A percentile compares a stretch with the other conserved stretches of the same genome.
phyloP scores from a whole-genome alignment of 257 asterid species.

The Solanum phureja region DNA sequence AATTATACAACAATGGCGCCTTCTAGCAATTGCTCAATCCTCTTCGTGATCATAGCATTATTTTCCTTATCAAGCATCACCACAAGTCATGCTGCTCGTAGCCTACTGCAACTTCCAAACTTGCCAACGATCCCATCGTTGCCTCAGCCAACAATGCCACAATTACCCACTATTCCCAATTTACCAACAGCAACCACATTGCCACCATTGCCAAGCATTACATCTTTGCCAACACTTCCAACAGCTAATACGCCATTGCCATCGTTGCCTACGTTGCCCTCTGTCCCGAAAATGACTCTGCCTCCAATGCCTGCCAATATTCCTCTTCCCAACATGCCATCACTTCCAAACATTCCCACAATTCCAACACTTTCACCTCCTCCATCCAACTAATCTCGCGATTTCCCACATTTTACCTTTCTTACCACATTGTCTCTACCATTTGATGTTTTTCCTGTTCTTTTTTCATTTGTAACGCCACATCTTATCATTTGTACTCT shows the following conservation, averaged over 20 bases:
- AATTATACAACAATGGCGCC: neutral
- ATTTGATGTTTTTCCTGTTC: neutral
- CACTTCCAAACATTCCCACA: neutral
- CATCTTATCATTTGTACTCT: neutral
- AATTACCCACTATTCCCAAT: neutral
- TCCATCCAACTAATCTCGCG: neutral
- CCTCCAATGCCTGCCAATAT: neutral
- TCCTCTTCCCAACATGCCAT: neutral
- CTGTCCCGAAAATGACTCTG: neutral
- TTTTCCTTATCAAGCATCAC: neutral
- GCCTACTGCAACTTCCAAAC: neutral
- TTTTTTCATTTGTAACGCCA: neutral
- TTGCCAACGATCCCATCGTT: neutral
- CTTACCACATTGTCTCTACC: neutral
- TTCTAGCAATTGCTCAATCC: neutral
- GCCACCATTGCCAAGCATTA: neutral
- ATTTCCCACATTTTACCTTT: neutral
- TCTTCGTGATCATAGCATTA: neutral
- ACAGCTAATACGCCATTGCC: neutral
- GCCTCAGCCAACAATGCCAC: neutral
- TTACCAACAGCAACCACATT: neutral
- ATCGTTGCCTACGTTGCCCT: neutral
- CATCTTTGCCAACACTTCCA: neutral
- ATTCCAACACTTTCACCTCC: neutral
- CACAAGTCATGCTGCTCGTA: neutral